phyloP scores from a whole-genome alignment of 2,329 filamentous ascomycete species.

The Trichoderma semiorbis region DNA sequence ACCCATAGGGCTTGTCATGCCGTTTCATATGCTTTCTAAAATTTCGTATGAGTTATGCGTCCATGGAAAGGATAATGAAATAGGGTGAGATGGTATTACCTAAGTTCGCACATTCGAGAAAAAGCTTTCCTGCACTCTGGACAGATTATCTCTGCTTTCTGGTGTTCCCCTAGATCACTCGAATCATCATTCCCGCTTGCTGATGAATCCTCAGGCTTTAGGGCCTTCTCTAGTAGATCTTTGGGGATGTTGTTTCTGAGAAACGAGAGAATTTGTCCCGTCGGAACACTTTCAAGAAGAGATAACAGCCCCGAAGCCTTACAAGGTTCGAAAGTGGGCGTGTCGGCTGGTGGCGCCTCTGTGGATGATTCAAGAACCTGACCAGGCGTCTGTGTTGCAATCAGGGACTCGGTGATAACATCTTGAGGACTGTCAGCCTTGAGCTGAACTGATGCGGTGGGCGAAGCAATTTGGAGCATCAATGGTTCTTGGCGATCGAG shows the following conservation, averaged over 20 bases:
- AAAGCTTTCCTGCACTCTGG: conserved; percentile 45
- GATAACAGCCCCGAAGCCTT: neutral
- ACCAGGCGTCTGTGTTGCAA: neutral
- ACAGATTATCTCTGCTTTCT: conserved; percentile 29
- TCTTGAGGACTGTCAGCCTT: neutral
- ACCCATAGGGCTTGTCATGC: conserved; percentile 77
- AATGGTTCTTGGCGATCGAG: neutral
- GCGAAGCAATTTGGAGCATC: neutral
- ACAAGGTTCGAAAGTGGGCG: neutral
- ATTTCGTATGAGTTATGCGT: neutral
- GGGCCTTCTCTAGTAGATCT: conserved; percentile 32
- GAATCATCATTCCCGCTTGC: conserved; percentile 18
- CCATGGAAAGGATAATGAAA: too few species aligned
- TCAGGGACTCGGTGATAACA: neutral
- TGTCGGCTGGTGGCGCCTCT: neutral
- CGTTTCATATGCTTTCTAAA: conserved; percentile 78
- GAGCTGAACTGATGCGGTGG: neutral
- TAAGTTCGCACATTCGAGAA: conserved; percentile 53
- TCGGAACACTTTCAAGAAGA: neutral
- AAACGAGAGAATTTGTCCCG: neutral
- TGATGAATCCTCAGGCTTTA: conserved; percentile 24
- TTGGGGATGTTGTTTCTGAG: conserved; percentile 26
- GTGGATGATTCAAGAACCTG: neutral
- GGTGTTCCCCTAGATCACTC: neutral
- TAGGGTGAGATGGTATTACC: conserved; percentile 38